Evolutionary conservation across 345 rosid species (phyloP), one percentile per base, ranked within the genome.

Genomic region (Iberis pinnata): DNA sequence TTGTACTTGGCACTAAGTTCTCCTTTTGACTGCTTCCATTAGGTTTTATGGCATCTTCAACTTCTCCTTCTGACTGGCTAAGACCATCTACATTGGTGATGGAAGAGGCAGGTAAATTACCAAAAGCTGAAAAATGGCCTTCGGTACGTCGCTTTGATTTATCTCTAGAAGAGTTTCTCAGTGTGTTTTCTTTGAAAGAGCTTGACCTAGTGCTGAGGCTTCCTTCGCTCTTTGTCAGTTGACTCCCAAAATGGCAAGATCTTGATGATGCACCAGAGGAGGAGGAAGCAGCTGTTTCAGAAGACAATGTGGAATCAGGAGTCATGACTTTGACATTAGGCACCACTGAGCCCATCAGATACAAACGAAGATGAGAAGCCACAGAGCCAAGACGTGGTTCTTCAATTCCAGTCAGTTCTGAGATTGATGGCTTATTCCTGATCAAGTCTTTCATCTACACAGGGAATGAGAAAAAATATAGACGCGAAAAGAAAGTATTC

Each of bases 391-490:
- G 90, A 2, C 99, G 94, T 1, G 88, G 75, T 72, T 78, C 84
- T 40, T 83, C 78, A 70, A 93, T 86, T 58, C 99, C 97, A 49
- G 94, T 93, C 70, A 93, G 66, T 47, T 86, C 90, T 14, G 94
- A 84, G 65, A 93, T 45, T 27, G 99, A 79, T 11, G 99, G 99
- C 64, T 86, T 86, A 65, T 81, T 81, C 71, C 46, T 68, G 71
- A 93, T 78, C 51, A 93, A 53, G 61, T 83, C 97, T 67, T 67
- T 82, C 94, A 88, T 83, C 99, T 93, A 65, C 49, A 33, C 19
- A 35, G 24, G 11, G 22, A 67, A 53, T 42, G 41, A 4, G 14
- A 37, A 38, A 37, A 14, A 27, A 31, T 0, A 33, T 18, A 36
- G 20, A 49, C 7, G n/a, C 17, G 2, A 17, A 53, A 52, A 54